Conservation (phyloP, 2,329 filamentous ascomycete species). For the Aspergillus sp. region DNA sequence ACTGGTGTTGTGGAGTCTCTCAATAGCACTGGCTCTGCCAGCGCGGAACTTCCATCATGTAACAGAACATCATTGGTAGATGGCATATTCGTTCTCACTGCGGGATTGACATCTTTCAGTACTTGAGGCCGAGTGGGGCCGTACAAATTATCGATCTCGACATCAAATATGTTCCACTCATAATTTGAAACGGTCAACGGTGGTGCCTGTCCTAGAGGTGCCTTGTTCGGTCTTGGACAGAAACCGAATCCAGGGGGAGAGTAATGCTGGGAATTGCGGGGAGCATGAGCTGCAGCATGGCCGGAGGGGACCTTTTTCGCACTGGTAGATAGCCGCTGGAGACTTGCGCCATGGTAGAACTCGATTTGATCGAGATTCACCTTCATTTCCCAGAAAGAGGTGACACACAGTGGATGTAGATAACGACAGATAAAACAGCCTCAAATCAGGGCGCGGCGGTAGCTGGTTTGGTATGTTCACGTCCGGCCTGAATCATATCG, state of each 20-base stretch:
- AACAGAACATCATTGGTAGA: slow-evolving; percentile 7
- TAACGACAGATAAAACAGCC: neutral
- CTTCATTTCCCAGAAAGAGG: slow-evolving; percentile 3
- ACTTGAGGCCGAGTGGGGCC: too few relatives aligned
- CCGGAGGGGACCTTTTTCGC: neutral
- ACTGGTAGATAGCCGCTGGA: slow-evolving; percentile 4
- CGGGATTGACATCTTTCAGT: neutral
- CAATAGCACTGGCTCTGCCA: slow-evolving; percentile 7
- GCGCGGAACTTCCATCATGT: slow-evolving; percentile 3
- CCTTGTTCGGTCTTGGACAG: slow-evolving; percentile 3
- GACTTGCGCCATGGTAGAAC: slow-evolving; percentile 10
- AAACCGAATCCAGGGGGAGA: slow-evolving; percentile 9
- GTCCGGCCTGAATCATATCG: neutral
- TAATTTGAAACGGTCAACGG: slow-evolving; percentile 5
- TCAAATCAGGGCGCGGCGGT: too few relatives aligned
- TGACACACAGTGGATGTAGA: neutral
- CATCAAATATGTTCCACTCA: slow-evolving; percentile 11
- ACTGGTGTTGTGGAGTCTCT: neutral
- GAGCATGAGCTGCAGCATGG: neutral
- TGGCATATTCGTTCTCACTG: slow-evolving; percentile 6
- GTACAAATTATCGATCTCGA: slow-evolving; percentile 8
- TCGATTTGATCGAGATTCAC: slow-evolving; percentile 13
- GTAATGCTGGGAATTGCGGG: slow-evolving; percentile 1
- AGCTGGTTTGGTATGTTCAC: too few relatives aligned
- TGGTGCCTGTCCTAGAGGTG: neutral